Conservation (phyloP, 2,329 filamentous ascomycete species). For the Xylariaceae sp. region DNA sequence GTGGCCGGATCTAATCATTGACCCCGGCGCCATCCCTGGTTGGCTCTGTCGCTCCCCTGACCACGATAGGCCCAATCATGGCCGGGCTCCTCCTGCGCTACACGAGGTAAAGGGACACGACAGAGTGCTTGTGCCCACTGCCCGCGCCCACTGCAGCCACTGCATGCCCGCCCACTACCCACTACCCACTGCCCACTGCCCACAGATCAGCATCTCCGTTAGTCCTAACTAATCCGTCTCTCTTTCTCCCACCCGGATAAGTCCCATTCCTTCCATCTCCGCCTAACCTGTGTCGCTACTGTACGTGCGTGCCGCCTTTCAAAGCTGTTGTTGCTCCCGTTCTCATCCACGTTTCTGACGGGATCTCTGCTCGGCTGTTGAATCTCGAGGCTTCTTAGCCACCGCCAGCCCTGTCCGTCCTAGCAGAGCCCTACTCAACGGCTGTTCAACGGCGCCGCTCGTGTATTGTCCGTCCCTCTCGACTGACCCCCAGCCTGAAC, state of each 20-base stretch:
- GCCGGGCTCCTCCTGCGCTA: constrained; percentile 2
- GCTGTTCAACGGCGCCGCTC: neutral
- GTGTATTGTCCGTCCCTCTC: neutral
- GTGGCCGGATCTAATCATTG: constrained; percentile 23
- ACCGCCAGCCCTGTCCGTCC: constrained; percentile 2
- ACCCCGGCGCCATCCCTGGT: constrained; percentile 13
- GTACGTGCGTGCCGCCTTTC: constrained; percentile 7
- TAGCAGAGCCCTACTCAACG: neutral
- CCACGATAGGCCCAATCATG: constrained; percentile 14
- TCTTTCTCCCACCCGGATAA: constrained; percentile 17
- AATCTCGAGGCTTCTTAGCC: constrained; percentile 1
- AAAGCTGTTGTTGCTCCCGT: neutral
- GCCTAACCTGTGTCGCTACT: constrained; percentile 16
- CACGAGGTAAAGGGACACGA: neutral
- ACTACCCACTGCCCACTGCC: neutral
- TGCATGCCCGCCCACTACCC: neutral
- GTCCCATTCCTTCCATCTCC: constrained; percentile 19
- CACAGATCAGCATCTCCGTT: constrained; percentile 4
- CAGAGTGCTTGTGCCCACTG: neutral
- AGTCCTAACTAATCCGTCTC: constrained; percentile 13
- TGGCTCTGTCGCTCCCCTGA: constrained; percentile 17
- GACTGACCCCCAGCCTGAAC: constrained; percentile 2
- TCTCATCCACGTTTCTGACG: constrained; percentile 4
- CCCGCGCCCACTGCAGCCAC: neutral
- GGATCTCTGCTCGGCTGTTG: neutral